Base-by-base conservation (phyloP, 1,284 basidiomycete genomes). In the Testicularia cyperi region DNA sequence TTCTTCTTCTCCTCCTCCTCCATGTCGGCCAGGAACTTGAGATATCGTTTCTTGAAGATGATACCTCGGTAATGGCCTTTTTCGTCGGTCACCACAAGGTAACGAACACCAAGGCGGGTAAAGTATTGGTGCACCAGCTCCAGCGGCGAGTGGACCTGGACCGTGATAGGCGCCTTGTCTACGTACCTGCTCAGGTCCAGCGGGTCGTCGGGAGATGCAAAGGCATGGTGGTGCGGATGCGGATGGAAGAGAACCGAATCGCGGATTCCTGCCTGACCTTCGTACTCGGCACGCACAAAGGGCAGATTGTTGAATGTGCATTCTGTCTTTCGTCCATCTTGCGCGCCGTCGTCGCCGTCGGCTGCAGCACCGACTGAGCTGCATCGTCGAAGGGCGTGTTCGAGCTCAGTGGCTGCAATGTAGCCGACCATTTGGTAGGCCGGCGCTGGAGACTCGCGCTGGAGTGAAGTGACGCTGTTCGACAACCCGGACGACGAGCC, bases 131-230 rank as follows among this genome's bases (percentile, higher is more conserved):
- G 92, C 1, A 95, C 83, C 43, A 94, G 82, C 77, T 94, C 89
- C 49, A 92, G 80, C 1, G 91, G 89, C 9, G 88, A 87, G 73
- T 91, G 87, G 1, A 83, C 84, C 61, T 85, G 85, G 16, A 92
- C 83, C 0, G 86, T 90, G 63, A 92, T 80, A 0, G 91, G 91
- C 60, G 88, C 89, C 80, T 89, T 84, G 73, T 95, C 90, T 83
- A 92, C 91, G 72, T 92, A 95, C 20, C 85, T 80, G 53, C 86
- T 88, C 60, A 95, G 86, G 72, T 95, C 88, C 62, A 89, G 87
- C 2, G 55, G 55, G 21, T 61, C 63, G 1, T 32, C n/a, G n/a
- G n/a, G n/a, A n/a, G n/a, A n/a, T n/a, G n/a, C n/a, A n/a, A n/a
- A n/a, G n/a, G n/a, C n/a, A n/a, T n/a, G n/a, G n/a, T n/a, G n/a